Conservation (phyloP, 2,329 filamentous ascomycete species). For the Penicillium sp. region DNA sequence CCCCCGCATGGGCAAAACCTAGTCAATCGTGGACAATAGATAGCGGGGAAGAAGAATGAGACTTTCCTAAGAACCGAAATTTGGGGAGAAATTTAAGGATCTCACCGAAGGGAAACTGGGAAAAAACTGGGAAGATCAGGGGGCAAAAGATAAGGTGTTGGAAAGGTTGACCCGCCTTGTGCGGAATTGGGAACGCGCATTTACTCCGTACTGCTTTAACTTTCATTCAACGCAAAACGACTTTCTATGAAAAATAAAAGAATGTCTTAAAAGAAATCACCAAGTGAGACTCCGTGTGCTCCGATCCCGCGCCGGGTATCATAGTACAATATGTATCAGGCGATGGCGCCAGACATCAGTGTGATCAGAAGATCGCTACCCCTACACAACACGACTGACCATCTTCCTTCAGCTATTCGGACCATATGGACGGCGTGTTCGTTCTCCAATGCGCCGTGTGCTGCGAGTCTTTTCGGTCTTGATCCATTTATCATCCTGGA, state of each 20-base stretch:
- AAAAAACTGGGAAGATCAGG: not conserved
- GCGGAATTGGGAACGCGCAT: not conserved
- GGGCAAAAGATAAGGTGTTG: conserved; percentile 3
- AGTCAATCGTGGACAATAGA: not conserved
- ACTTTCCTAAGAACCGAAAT: not conserved
- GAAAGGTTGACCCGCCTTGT: not conserved
- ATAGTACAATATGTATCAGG: not conserved
- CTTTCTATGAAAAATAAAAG: not conserved
- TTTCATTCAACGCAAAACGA: too few species aligned
- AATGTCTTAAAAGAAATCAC: not conserved
- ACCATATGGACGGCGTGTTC: not conserved
- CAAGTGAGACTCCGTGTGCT: not conserved
- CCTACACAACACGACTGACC: not conserved
- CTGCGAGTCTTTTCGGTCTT: not conserved
- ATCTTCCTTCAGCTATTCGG: not conserved
- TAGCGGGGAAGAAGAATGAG: too few species aligned
- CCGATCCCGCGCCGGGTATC: not conserved
- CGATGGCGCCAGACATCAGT: not conserved
- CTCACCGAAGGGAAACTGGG: not conserved
- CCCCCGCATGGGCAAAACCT: not conserved
- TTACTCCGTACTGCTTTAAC: not conserved
- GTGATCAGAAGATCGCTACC: not conserved
- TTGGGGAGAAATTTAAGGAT: not conserved
- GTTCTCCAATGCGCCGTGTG: not conserved
- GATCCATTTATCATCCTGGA: not conserved